Conservation (phyloP, 768 basidiomycete genomes). For the Amanita brunnescens region DNA sequence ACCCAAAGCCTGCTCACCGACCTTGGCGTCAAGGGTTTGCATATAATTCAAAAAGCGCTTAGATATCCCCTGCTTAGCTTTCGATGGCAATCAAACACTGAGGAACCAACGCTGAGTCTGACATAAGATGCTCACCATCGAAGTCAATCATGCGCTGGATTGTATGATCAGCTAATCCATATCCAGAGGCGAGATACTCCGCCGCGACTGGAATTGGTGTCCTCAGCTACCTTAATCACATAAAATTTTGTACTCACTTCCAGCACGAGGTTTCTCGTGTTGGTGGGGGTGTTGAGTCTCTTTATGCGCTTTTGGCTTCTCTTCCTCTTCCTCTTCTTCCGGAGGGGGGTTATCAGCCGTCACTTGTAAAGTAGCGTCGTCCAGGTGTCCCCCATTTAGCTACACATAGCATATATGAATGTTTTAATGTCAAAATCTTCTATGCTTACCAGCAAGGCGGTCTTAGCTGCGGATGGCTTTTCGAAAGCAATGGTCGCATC, state of each 20-base stretch:
- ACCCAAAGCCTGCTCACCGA: slow-evolving; percentile 67
- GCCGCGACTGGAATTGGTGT: slow-evolving; percentile 52
- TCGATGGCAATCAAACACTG: background rate
- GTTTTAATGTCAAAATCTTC: background rate
- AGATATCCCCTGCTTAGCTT: slow-evolving; percentile 84
- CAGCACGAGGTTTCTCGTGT: slow-evolving; percentile 86
- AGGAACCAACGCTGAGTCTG: background rate
- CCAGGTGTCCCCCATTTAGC: slow-evolving; percentile 73
- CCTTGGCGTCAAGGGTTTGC: slow-evolving; percentile 54
- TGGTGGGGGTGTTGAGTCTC: slow-evolving; percentile 48
- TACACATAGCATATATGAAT: slow-evolving; percentile 15
- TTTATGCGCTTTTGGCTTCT: slow-evolving; percentile 20
- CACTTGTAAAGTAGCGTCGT: slow-evolving; percentile 61
- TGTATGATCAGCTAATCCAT: slow-evolving; percentile 69
- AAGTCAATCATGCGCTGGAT: slow-evolving; percentile 74
- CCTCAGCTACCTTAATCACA: background rate
- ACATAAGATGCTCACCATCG: slow-evolving; percentile 37
- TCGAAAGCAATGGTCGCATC: slow-evolving; percentile 75
- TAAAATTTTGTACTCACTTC: slow-evolving; percentile 39
- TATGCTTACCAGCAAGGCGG: slow-evolving; percentile 62
- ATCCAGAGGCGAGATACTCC: slow-evolving; percentile 90
- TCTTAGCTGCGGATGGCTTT: slow-evolving; percentile 76
- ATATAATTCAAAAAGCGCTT: slow-evolving; percentile 77
- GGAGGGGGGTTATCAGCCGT: slow-evolving; percentile 56
- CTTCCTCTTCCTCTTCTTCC: slow-evolving; percentile 32